A percentile compares a stretch with the other conserved stretches of the same genome.
phyloP scores from a whole-genome alignment of 2,329 filamentous ascomycete genomes.

The Diaporthe destruens region DNA sequence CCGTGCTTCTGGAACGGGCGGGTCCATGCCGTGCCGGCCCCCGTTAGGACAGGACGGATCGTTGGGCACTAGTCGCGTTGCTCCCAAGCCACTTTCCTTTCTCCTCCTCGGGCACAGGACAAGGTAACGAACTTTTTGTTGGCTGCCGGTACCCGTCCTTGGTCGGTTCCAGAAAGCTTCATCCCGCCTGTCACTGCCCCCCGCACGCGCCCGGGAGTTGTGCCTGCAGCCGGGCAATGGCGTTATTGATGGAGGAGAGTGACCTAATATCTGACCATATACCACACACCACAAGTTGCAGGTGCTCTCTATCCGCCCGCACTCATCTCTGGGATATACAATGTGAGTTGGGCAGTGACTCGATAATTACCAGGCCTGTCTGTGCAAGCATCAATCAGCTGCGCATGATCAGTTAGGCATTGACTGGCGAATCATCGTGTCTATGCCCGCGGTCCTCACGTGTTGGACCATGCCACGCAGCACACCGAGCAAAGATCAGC shows the following conservation, averaged over 20 bases:
- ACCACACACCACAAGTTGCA: slow-evolving; percentile 25
- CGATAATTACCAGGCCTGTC: background rate
- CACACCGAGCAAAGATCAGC: background rate
- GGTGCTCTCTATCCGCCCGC: background rate
- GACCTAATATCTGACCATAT: background rate
- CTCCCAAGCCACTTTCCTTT: background rate
- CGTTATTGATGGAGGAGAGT: background rate
- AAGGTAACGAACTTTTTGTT: slow-evolving; percentile 12
- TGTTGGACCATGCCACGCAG: slow-evolving; percentile 1
- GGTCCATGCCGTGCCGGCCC: slow-evolving; percentile 24
- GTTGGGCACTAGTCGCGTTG: slow-evolving; percentile 33
- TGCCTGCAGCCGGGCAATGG: slow-evolving; percentile 11
- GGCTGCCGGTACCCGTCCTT: slow-evolving; percentile 22
- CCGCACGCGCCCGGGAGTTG: slow-evolving; percentile 4
- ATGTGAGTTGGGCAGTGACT: background rate
- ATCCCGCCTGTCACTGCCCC: background rate
- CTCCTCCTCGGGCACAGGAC: background rate
- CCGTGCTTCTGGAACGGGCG: slow-evolving; percentile 12
- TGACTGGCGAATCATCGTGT: slow-evolving; percentile 7
- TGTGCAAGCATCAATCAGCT: slow-evolving; percentile 21
- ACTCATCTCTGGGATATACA: background rate
- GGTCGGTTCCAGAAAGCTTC: slow-evolving; percentile 25
- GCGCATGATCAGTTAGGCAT: slow-evolving; percentile 12
- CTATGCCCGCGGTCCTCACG: background rate
- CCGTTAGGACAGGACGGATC: slow-evolving; percentile 17